phyloP scores from a whole-genome alignment of 78 protist species.

The Dictyostelium discoideum region dicty_2.7 NC_007089.4:2678501-2679000 shows the following conservation, averaged over 20 bases:
- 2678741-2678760: constrained; percentile 58
- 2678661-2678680: constrained; percentile 80
- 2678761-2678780: background rate
- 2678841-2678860: constrained; percentile 5
- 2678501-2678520: too few species aligned
- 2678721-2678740: constrained; percentile 58
- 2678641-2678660: constrained; percentile 75
- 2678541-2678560: background rate
- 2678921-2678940: constrained; percentile 17
- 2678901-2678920: background rate
- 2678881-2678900: constrained; percentile 52
- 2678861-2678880: constrained; percentile 57
- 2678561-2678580: background rate
- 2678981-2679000: constrained; percentile 5
- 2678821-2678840: constrained; percentile 10
- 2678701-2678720: constrained; percentile 17
- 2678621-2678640: constrained; percentile 72
- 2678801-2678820: constrained; percentile 44
- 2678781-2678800: constrained; percentile 70
- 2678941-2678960: constrained; percentile 56
- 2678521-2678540: background rate
- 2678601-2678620: constrained; percentile 36
- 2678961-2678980: constrained; percentile 45
- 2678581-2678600: background rate
- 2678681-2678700: constrained; percentile 56